These are phyloP conservation scores for Pyrrhoderma lamaoense DNA, from an alignment of 1,284 basidiomycete species.

Conservation along the genomic window DNA sequence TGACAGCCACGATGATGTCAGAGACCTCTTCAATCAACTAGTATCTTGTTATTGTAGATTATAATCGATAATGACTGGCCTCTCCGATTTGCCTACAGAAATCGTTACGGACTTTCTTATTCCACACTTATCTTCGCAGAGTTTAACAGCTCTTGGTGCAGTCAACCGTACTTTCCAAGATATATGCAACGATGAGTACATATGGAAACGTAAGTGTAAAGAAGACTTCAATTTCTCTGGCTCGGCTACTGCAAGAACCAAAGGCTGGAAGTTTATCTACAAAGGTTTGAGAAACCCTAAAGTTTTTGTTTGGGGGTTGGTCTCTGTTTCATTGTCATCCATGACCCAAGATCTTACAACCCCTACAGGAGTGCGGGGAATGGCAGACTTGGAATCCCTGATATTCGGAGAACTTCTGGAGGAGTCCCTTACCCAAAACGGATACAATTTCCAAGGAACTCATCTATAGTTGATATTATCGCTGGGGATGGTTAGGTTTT, in stretches of 20 bases:
- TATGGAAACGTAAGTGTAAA: constrained; percentile 69
- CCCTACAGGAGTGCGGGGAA: constrained; percentile 45
- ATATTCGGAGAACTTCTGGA: constrained; percentile 31
- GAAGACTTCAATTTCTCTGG: constrained; percentile 76
- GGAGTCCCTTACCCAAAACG: constrained; percentile 58
- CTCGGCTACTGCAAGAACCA: constrained; percentile 57
- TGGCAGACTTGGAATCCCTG: constrained; percentile 50
- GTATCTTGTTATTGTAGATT: too few relatives aligned
- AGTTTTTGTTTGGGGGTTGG: constrained; percentile 79
- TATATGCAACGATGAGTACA: constrained; percentile 63
- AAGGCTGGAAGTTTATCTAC: constrained; percentile 77
- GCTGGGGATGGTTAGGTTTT: constrained; percentile 71
- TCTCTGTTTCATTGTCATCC: too few relatives aligned
- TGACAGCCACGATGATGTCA: too few relatives aligned
- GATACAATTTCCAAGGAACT: constrained; percentile 43
- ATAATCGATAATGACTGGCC: too few relatives aligned
- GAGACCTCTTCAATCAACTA: too few relatives aligned
- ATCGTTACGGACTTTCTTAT: constrained; percentile 69
- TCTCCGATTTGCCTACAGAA: constrained; percentile 60
- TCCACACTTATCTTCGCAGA: constrained; percentile 48
- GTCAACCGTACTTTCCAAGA: constrained; percentile 52
- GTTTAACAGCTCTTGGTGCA: constrained; percentile 49
- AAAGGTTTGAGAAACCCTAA: constrained; percentile 51
- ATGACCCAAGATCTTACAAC: constrained; percentile 3
- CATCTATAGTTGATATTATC: constrained; percentile 64